A percentile compares a stretch with the other conserved stretches of the same genome.
Conservation (phyloP, 1,139 yeast species). For the Taphrina wiesneri region DNA sequence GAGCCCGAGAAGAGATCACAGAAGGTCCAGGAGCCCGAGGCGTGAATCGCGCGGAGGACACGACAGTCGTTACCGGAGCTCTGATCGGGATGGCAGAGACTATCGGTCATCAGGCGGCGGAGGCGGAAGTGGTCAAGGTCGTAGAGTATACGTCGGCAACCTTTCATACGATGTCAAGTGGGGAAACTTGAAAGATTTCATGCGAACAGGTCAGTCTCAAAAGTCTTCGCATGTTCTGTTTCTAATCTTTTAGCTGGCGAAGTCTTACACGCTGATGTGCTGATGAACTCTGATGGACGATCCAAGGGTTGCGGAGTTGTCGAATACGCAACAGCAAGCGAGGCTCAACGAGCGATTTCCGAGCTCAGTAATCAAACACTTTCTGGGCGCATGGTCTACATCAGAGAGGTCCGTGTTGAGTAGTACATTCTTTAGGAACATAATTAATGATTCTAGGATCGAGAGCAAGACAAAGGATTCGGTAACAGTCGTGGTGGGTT, state of each 20-base stretch:
- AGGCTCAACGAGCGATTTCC: constrained; percentile 73
- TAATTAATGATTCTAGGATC: constrained; percentile 45
- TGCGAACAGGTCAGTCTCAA: constrained; percentile 52
- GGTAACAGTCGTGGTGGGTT: constrained; percentile 29
- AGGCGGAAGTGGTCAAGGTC: constrained; percentile 43
- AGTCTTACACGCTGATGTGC: constrained; percentile 82
- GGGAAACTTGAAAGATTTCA: constrained; percentile 63
- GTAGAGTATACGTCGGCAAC: constrained; percentile 58
- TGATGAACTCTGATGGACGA: constrained; percentile 77
- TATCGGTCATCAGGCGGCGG: neutral
- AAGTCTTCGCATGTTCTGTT: neutral
- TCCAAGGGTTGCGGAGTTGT: constrained; percentile 77
- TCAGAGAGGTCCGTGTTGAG: constrained; percentile 68
- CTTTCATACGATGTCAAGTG: constrained; percentile 61
- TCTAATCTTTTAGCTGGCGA: constrained; percentile 55
- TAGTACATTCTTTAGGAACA: neutral
- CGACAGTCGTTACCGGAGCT: constrained; percentile 4
- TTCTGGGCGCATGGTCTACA: constrained; percentile 80
- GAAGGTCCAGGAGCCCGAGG: constrained; percentile 23
- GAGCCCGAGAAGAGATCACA: constrained; percentile 20
- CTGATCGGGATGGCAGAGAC: neutral
- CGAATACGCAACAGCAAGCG: constrained; percentile 68
- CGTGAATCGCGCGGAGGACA: constrained; percentile 13
- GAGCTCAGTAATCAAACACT: constrained; percentile 67
- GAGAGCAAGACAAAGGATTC: constrained; percentile 45